These are phyloP conservation scores for Narthecium ossifragum DNA, from an alignment of 106 monocot species.

Conservation along the genomic window DNA sequence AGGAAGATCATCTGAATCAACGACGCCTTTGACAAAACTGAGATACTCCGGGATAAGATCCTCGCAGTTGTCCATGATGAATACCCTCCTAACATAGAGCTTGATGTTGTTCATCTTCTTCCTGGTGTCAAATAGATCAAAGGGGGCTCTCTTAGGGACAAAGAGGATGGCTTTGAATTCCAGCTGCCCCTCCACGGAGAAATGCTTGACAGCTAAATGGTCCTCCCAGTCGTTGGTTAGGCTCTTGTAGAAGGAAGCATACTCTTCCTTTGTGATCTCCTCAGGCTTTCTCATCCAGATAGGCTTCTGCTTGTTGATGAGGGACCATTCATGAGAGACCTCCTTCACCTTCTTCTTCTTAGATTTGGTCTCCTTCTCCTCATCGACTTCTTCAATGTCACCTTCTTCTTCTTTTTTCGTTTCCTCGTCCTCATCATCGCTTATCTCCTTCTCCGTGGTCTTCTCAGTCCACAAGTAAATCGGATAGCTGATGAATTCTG, in stretches of 20 bases:
- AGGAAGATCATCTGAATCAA: slow-evolving; percentile 8
- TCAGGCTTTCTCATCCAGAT: slow-evolving; percentile 5
- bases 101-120: slow-evolving; percentile 15
- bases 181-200: slow-evolving; percentile 3
- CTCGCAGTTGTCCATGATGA: slow-evolving; percentile 1
- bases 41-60: slow-evolving; percentile 3
- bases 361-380: not conserved
- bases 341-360: slow-evolving; percentile 1
- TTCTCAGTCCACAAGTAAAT: slow-evolving; percentile 8
- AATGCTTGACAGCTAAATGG: slow-evolving; percentile 7
- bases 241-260: slow-evolving; percentile 8
- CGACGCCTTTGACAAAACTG: slow-evolving; percentile 3
- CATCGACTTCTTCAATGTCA: slow-evolving; percentile 6
- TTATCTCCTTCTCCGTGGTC: slow-evolving; percentile 5
- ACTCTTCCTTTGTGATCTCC: slow-evolving; percentile 12
- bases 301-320: slow-evolving; percentile 6
- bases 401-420: slow-evolving; percentile 3
- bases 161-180: not conserved
- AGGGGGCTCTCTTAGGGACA: not conserved
- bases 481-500: slow-evolving; percentile 7
- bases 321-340: not conserved
- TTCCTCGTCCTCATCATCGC: slow-evolving; percentile 10
- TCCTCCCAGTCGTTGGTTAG: slow-evolving; percentile 2
- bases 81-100: slow-evolving; percentile 7
- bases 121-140: slow-evolving; percentile 5